Evolutionary conservation across 768 basidiomycete species (phyloP), one percentile per base, ranked within the genome.

Genomic region (Lactifluus piperatus): DNA sequence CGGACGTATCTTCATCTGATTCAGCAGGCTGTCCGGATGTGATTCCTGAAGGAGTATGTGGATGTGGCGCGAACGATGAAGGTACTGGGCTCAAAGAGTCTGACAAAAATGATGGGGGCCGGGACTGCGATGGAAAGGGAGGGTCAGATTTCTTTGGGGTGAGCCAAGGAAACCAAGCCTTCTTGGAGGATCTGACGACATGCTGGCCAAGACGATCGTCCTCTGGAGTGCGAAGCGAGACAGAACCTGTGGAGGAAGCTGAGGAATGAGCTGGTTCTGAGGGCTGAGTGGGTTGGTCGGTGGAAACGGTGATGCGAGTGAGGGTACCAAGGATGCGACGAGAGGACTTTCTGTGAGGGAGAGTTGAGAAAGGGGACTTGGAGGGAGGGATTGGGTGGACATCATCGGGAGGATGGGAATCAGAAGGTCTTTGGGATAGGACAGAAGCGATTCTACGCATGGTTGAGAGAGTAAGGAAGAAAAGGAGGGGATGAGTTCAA

Each of bases 361-460:
- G 56, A 22, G 39, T 37, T n/a, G 52, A 45, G 29, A 41, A 32
- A n/a, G 51, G 5, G 7, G 39, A 18, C 11, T n/a, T 55, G 20
- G 50, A 22, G n/a, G 51, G 20, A 18, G 58, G 70, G 56, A 69
- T 67, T 48, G 74, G 69, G n/a, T 69, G 69, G 22, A 68, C 69
- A 22, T 67, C 62, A 51, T 67, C 55, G 46, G 68, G 68, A 20
- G 41, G 32, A 20, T 64, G 62, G 68, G 71, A 76, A 71, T 76
- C 72, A 60, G 70, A 60, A 51, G 71, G 74, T 65, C 70, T 67
- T 4, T 46, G 1, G 26, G 70, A 68, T 65, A 86, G 79, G 65
- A 80, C 79, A 37, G 81, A 79, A 54, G 77, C 77, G 67, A 86
- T 72, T 65, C 85, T 81, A 67, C 83, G 83, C 85, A 87, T 87